Evolutionary conservation across 1,139 yeast species (phyloP).

Genomic region (Blastobotrys persicus): DNA sequence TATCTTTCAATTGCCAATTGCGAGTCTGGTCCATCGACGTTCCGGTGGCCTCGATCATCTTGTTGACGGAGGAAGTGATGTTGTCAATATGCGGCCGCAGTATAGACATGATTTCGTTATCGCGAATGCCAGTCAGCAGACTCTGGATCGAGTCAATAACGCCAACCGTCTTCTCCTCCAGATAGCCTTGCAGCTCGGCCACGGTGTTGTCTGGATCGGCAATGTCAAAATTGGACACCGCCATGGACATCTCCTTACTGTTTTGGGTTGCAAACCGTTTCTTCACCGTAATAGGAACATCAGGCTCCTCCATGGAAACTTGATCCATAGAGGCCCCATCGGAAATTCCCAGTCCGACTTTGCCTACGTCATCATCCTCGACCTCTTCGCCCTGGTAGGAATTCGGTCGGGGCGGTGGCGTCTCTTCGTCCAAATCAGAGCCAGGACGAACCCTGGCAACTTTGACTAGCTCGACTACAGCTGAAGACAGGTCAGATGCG

Average conservation of each 20-base stretch:
- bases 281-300: slow-evolving; percentile 5
- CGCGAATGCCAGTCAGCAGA: slow-evolving; percentile 49
- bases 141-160: slow-evolving; percentile 89
- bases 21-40: slow-evolving; percentile 87
- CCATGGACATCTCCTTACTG: not conserved
- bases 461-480: slow-evolving; percentile 67
- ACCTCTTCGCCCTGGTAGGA: not conserved
- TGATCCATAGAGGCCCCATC: no score
- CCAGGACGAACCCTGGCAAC: slow-evolving; percentile 48
- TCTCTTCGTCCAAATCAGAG: slow-evolving; percentile 11
- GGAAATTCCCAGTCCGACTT: not conserved
- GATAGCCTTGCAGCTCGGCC: slow-evolving; percentile 75
- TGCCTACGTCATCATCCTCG: not conserved
- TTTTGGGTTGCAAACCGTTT: not conserved
- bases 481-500: slow-evolving; percentile 67
- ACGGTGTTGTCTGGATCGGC: slow-evolving; percentile 83
- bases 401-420: slow-evolving; percentile 14
- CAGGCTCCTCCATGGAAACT: no score
- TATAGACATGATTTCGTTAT: slow-evolving; percentile 69
- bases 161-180: slow-evolving; percentile 91
- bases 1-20: slow-evolving; percentile 71
- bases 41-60: slow-evolving; percentile 89
- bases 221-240: slow-evolving; percentile 56
- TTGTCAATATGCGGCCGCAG: slow-evolving; percentile 70
- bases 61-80: slow-evolving; percentile 71